Percentiles rank a stretch among this genome's conserved stretches.
These are phyloP conservation scores for Coemansia sp. DNA, from an alignment of 192 early-diverging fungal genomes.

Conservation along the genomic window DNA sequence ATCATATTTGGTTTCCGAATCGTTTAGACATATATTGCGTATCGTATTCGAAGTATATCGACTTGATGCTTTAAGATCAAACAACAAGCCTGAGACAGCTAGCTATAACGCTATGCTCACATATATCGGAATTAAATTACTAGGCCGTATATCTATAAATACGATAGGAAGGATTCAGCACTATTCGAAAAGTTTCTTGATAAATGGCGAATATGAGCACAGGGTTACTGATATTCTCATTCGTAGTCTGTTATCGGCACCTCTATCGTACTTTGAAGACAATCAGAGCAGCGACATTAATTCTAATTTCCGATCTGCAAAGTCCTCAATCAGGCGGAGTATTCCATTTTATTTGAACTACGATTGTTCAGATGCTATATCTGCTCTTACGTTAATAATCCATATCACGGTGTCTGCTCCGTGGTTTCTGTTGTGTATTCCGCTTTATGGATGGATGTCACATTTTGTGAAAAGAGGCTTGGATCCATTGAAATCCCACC, in stretches of 20 bases:
- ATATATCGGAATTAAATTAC: neutral
- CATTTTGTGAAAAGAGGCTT: neutral
- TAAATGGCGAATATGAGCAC: neutral
- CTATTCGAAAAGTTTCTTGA: neutral
- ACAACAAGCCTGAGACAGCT: neutral
- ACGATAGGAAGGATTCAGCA: neutral
- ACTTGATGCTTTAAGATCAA: neutral
- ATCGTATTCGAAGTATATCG: neutral
- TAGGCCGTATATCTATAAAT: neutral
- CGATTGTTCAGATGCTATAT: neutral
- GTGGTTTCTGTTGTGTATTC: neutral
- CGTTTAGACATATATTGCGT: neutral
- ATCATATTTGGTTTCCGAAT: neutral
- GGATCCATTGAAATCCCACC: no score
- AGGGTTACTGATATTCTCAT: neutral
- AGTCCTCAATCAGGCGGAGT: neutral
- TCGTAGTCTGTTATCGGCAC: neutral
- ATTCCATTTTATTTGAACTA: neutral
- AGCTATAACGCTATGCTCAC: neutral
- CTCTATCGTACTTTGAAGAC: neutral
- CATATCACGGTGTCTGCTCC: neutral
- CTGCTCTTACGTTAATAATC: neutral
- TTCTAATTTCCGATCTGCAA: neutral
- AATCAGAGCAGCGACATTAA: neutral
- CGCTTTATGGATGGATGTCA: neutral